Evolutionary conservation across 106 monocot genomes (phyloP), one percentile per base, ranked within the genome.

Genomic region (Dendrobium officinale): DNA sequence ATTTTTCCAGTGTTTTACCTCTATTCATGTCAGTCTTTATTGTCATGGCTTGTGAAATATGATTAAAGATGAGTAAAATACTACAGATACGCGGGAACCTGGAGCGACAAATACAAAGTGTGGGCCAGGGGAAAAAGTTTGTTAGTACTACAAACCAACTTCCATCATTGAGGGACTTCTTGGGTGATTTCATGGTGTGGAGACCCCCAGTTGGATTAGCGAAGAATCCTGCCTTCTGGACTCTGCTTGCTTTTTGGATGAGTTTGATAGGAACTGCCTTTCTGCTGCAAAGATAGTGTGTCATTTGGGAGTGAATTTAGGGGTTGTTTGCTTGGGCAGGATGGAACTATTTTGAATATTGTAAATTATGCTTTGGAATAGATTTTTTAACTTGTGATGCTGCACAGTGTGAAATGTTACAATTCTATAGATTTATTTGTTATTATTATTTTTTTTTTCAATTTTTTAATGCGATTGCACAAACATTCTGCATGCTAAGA

Each of bases 31-130:
- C 29, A 29, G 29, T 29, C 29, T 51, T 51, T 9, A 9, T 61
- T 22, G n/a, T 61, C n/a, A 61, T 64, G 64, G 64, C 6, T 64
- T 64, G 6, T 45, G 17, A 26, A 41, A 19, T 26, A 19, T 72
- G 8, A 64, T 42, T 64, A n/a, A 9, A 37, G 26, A 59, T 66
- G 31, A 31, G 47, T 48, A 37, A 37, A 37, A 37, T 54, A 77
- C 79, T 75, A 1, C 75, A 98, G 97, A 66, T 98, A 98, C 83
- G 97, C 97, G 2, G 94, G 82, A 68, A 84, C 92, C 73, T 98
- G 97, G 97, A 94, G 85, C 48, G 97, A 91, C 86, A 98, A 98
- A 77, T 84, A 86, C 89, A 98, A 98, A 70, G 93, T 16, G 82
- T 44, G 19, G 89, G 92, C 47, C 85, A 79, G 77, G 82, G 78